These are phyloP conservation scores for Penicillium italicum DNA, from an alignment of 2,329 filamentous ascomycete species.

Conservation along the genomic window DNA sequence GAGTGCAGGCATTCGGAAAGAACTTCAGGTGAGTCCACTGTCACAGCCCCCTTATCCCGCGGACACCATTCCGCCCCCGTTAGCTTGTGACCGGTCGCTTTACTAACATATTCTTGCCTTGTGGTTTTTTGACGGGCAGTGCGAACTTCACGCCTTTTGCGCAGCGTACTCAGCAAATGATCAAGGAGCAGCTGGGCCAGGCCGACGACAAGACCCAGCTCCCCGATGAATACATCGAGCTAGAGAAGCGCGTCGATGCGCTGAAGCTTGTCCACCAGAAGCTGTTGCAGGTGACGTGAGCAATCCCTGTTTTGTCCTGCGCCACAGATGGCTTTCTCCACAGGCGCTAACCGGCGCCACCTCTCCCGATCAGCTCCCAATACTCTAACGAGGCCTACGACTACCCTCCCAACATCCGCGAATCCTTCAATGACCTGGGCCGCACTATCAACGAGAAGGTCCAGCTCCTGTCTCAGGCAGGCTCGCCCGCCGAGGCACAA, in stretches of 20 bases:
- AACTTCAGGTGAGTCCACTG: constrained; percentile 57
- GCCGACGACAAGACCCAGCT: constrained; percentile 97
- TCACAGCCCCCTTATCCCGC: constrained; percentile 9
- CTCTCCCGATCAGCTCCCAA: constrained; percentile 63
- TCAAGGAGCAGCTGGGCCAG: constrained; percentile 95
- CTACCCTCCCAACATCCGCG: constrained; percentile 96
- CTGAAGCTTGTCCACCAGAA: constrained; percentile 96
- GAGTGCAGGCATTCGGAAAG: constrained; percentile 67
- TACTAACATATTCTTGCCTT: constrained; percentile 30
- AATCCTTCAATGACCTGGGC: constrained; percentile 94
- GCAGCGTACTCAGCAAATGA: constrained; percentile 90
- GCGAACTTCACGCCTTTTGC: constrained; percentile 88
- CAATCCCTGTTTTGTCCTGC: constrained; percentile 22
- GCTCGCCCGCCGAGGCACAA: constrained; percentile 85
- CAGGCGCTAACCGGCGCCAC: constrained; percentile 1
- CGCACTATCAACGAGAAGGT: constrained; percentile 97
- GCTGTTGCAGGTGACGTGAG: constrained; percentile 92
- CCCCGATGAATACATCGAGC: constrained; percentile 93
- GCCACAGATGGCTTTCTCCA: not conserved
- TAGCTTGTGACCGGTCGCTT: constrained; percentile 21
- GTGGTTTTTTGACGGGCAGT: constrained; percentile 56
- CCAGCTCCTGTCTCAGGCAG: constrained; percentile 78
- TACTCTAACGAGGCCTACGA: constrained; percentile 86
- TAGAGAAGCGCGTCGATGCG: constrained; percentile 97
- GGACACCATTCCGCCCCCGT: constrained; percentile 9